Conservation (phyloP, 2,329 filamentous ascomycete genomes). For the Sarocladium brachiariae region DNA sequence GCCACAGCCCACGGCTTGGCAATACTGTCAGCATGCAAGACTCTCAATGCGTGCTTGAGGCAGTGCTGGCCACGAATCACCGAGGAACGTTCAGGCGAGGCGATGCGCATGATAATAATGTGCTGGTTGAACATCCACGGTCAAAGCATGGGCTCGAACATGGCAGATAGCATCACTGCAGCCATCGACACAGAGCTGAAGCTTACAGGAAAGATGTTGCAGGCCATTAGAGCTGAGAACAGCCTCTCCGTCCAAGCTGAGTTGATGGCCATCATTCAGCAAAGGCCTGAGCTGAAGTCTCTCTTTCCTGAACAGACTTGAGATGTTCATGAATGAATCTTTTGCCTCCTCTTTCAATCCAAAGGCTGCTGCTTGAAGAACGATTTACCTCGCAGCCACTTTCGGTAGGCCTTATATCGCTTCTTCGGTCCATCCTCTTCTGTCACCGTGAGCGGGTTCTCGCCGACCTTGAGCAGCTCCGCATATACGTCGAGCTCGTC, state of each 20-base stretch:
- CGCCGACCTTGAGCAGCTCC: conserved; percentile 68
- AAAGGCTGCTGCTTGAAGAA: conserved; percentile 85
- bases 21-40: conserved; percentile 43
- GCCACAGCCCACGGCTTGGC: conserved; percentile 46
- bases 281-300: conserved; percentile 17
- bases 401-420: conserved; percentile 90
- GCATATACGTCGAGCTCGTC: conserved; percentile 53
- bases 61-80: conserved; percentile 64
- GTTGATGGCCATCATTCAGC: conserved; percentile 10
- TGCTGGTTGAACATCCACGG: conserved; percentile 54
- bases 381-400: conserved; percentile 92
- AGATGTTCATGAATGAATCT: not conserved
- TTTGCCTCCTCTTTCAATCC: conserved; percentile 30
- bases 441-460: conserved; percentile 80
- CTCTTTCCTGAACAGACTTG: conserved; percentile 11
- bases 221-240: conserved; percentile 16
- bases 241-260: conserved; percentile 11
- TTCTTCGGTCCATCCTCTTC: conserved; percentile 87
- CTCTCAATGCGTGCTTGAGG: conserved; percentile 50
- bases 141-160: not conserved
- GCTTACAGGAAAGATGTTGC: conserved; percentile 26
- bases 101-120: conserved; percentile 54
- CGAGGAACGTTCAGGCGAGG: conserved; percentile 49
- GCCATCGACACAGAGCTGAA: conserved; percentile 20
- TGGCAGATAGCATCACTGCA: not conserved